A percentile compares a stretch with the other conserved stretches of the same genome.
These are phyloP conservation scores for Aspergillus fumigatus DNA, from an alignment of 2,329 filamentous ascomycete species.

Conservation along the genomic window DNA sequence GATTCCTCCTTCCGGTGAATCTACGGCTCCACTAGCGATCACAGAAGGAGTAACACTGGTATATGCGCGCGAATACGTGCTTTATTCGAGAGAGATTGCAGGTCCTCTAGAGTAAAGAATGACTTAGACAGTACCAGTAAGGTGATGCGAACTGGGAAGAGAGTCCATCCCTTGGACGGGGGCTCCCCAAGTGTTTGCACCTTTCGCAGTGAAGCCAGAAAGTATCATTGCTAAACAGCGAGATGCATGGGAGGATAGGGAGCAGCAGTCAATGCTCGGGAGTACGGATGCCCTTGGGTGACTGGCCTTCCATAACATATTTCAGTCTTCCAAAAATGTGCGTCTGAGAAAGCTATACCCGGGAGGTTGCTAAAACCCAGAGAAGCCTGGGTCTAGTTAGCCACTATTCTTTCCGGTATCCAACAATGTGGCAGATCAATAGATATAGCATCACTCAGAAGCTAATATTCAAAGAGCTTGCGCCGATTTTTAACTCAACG, in stretches of 20 bases:
- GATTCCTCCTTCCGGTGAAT: background rate
- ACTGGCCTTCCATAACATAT: conserved; percentile 26
- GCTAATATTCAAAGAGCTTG: background rate
- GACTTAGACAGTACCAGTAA: background rate
- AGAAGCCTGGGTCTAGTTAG: background rate
- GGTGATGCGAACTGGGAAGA: conserved; percentile 16
- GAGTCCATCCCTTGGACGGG: conserved; percentile 27
- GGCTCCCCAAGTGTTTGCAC: conserved; percentile 19
- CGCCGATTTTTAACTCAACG: background rate
- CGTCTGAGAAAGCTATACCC: background rate
- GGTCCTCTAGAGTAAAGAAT: background rate
- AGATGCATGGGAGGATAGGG: conserved; percentile 31
- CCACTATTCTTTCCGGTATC: background rate
- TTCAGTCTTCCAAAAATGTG: conserved; percentile 8
- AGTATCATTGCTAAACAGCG: conserved; percentile 26
- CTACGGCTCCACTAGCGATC: background rate
- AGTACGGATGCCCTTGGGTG: conserved; percentile 27
- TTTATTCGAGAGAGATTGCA: background rate
- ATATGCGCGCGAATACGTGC: background rate
- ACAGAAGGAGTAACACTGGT: no score
- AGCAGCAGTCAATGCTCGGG: conserved; percentile 34
- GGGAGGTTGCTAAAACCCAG: background rate
- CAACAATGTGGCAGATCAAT: background rate
- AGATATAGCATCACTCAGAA: background rate
- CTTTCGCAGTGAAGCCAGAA: conserved; percentile 28